Evolutionary conservation across 116 monocot species (phyloP), one percentile per base, ranked within the genome.

Genomic region (Trichopus zeylanicus): DNA sequence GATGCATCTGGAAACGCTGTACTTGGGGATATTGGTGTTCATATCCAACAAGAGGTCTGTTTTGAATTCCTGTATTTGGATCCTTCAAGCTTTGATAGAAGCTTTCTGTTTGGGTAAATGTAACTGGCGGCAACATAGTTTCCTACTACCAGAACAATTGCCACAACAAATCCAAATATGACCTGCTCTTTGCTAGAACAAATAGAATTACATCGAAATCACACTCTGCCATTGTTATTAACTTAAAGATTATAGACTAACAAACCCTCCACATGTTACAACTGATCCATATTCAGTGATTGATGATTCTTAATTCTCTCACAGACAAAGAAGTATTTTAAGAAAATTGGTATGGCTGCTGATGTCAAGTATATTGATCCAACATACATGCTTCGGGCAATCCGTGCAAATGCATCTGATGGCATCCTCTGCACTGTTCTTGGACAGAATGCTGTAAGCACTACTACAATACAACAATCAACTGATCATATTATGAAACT

Each of bases 391-490:
- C 68, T 84, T 27, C 72, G 84, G 32, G 75, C 84, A 23, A 65
- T 65, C 46, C 72, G 84, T 19, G 84, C 84, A 24, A 84, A 84
- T 73, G 84, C 84, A 37, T 79, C 84, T 21, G 84, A 84, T 48
- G 84, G 76, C 24, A 79, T 84, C 69, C 76, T 84, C 38, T 84
- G 84, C 57, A 79, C 84, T 20, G 84, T 84, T 23, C 80, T 84
- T 5, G 84, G 84, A 46, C 84, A 84, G 37, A 84, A 84, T 79
- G 84, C 84, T 38, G 84, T 79, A 70, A 75, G 84, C n/a, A 13
- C 15, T 29, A n/a, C 46, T 61, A 0, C 10, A 29, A 13, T 27
- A 28, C 3, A 4, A 29, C 9, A 54, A 16, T 1, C 26, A 48
- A 48, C 9, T 48, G n/a, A 48, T 9, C 48, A 48, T 6, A 48